Base-by-base conservation (phyloP, 2,329 filamentous ascomycete species). In the Ophiostoma sp. region DNA sequence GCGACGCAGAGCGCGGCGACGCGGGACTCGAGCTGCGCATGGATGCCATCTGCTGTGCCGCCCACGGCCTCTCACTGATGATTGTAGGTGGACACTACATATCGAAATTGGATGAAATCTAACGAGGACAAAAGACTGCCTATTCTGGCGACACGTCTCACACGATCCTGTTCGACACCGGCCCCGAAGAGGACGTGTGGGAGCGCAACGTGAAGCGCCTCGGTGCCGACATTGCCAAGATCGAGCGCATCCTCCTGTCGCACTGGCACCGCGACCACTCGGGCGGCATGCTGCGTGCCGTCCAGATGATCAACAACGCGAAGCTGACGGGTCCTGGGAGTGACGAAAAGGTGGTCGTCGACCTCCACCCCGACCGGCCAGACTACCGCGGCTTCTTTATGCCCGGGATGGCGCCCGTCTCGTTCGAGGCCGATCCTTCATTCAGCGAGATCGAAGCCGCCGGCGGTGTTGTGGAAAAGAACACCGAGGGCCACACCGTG, bases 201-300 rank as follows among this genome's bases (percentile, higher is more conserved):
- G 79, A 82, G 71, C 75, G 77, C n/a, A 85, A 85, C 70, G 79
- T 76, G 4, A 78, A 75, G 4, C 77, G 83, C 1, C 73, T 84
- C 18, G 73, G 76, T 40, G 75, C 79, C 1, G 77, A 82, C 71
- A 73, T 83, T 4, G 74, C 77, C 1, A 71, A 74, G 0, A 76
- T 85, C 38, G 83, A 84, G 70, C 69, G 79, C 14, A 78, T 84
- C 27, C 78, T 83, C 64, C 74, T 85, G 38, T 83, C 81, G 5
- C 81, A 84, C 72, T 84, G 83, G 83, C 82, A 86, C 75, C 78
- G 83, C 52, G 82, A 86, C 70, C 82, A 86, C 71, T 84, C 82
- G 40, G 82, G 81, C 27, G 82, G 83, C 5, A 77, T 86, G 75
- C 74, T 80, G 27, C 77, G 76, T 62, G 82, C 83, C n/a, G 75